A percentile compares a stretch with the other conserved stretches of the same genome.
phyloP scores from a whole-genome alignment of 2,329 filamentous ascomycete genomes.

The Cytospora paraplurivora region DNA sequence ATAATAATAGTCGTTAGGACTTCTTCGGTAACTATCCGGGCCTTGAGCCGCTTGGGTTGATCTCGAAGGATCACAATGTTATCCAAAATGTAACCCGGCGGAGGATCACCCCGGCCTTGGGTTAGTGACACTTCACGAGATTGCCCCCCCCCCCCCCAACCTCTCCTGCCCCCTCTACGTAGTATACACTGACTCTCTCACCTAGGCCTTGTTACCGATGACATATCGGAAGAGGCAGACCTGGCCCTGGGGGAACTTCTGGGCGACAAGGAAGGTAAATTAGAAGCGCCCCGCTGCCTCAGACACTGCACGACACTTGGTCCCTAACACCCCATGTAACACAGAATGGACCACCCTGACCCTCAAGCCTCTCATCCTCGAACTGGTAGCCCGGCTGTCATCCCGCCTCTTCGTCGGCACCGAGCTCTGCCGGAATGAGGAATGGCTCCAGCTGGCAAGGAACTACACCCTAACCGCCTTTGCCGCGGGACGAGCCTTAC shows the following conservation, averaged over 20 bases:
- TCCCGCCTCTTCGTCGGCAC: slow-evolving; percentile 52
- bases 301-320: not conserved
- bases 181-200: slow-evolving; percentile 2
- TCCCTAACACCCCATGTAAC: not conserved
- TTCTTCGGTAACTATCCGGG: slow-evolving; percentile 7
- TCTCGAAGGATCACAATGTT: not conserved
- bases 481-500: slow-evolving; percentile 40
- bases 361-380: slow-evolving; percentile 36
- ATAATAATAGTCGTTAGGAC: not conserved
- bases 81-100: slow-evolving; percentile 15
- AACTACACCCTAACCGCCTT: slow-evolving; percentile 46
- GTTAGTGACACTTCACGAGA: not conserved
- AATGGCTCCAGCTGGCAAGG: slow-evolving; percentile 50
- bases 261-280: slow-evolving; percentile 14
- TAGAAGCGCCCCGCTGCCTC: not conserved
- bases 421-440: slow-evolving; percentile 46
- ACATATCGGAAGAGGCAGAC: slow-evolving; percentile 20
- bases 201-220: slow-evolving; percentile 16
- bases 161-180: too few relatives aligned
- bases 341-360: slow-evolving; percentile 15
- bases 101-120: slow-evolving; percentile 14
- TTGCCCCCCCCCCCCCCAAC: too few relatives aligned
- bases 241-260: slow-evolving; percentile 5
- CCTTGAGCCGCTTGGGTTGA: not conserved
- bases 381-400: slow-evolving; percentile 51